phyloP scores from a whole-genome alignment of 2,329 filamentous ascomycete species.

The Neopestalotiopsis clavispora region DNA sequence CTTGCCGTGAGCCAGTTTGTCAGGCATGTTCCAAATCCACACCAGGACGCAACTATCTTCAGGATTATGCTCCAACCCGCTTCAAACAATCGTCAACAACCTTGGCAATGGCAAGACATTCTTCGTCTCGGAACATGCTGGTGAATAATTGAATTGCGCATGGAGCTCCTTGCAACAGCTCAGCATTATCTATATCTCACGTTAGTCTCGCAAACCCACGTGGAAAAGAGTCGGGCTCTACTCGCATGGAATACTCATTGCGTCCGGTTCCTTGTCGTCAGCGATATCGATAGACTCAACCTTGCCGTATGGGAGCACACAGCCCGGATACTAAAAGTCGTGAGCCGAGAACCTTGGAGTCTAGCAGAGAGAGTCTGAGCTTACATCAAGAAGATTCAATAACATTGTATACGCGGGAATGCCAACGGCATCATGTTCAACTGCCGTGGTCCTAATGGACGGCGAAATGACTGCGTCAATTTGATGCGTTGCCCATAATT shows the following conservation, averaged over 20 bases:
- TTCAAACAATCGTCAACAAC: background rate
- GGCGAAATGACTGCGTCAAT: slow-evolving; percentile 56
- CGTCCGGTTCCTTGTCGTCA: slow-evolving; percentile 30
- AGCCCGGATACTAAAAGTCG: slow-evolving; percentile 51
- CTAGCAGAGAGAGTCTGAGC: slow-evolving; percentile 25
- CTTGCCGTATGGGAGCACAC: slow-evolving; percentile 49
- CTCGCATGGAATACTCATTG: slow-evolving; percentile 33
- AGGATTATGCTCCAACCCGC: background rate
- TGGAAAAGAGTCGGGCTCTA: slow-evolving; percentile 22
- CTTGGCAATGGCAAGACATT: slow-evolving; percentile 36
- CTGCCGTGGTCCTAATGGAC: slow-evolving; percentile 54
- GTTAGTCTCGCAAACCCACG: background rate
- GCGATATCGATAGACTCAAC: slow-evolving; percentile 46
- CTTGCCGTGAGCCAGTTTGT: background rate
- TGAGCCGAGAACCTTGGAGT: background rate
- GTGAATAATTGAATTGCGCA: slow-evolving; percentile 52
- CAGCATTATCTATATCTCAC: slow-evolving; percentile 41
- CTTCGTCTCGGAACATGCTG: slow-evolving; percentile 52
- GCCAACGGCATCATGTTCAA: slow-evolving; percentile 55
- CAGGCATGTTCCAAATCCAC: background rate
- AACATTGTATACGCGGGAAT: slow-evolving; percentile 52
- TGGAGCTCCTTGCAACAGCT: slow-evolving; percentile 46
- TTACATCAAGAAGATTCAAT: slow-evolving; percentile 57
- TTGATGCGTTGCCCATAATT: slow-evolving; percentile 44
- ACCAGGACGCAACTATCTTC: background rate